phyloP scores from a whole-genome alignment of 176 grass and related monocot genomes.

The Typha latifolia region DNA sequence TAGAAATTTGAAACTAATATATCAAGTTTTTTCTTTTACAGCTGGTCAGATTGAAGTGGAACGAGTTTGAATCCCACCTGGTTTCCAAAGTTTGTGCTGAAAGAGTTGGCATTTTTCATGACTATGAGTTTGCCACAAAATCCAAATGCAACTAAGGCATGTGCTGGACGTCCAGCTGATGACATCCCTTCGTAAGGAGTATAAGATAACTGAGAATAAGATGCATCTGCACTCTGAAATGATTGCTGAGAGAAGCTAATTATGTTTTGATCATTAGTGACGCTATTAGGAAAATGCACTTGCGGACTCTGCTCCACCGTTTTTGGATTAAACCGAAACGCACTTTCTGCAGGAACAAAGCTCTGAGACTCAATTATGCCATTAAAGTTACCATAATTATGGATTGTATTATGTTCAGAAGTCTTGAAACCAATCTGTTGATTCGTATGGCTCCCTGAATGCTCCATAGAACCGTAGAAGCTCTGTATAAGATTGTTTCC shows the following conservation, averaged over 20 bases:
- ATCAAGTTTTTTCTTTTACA: no score
- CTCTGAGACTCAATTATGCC: constrained; percentile 24
- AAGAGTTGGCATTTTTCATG: constrained; percentile 66
- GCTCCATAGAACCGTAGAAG: constrained; percentile 32
- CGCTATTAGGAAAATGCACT: constrained; percentile 46
- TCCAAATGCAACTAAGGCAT: constrained; percentile 81
- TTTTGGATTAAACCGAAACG: constrained; percentile 20
- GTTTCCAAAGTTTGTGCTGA: constrained; percentile 41
- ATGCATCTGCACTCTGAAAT: constrained; percentile 39
- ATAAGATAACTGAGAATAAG: constrained; percentile 48
- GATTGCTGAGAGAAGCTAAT: constrained; percentile 54
- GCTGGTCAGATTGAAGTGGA: background rate
- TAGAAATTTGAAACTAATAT: no score
- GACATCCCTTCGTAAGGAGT: constrained; percentile 46
- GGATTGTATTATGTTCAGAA: constrained; percentile 28
- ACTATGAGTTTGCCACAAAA: constrained; percentile 82
- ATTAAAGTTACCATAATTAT: constrained; percentile 35
- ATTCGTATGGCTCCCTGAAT: constrained; percentile 13
- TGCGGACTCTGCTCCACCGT: constrained; percentile 28
- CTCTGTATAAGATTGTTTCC: constrained; percentile 28
- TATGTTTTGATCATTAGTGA: constrained; percentile 34
- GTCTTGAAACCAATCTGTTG: constrained; percentile 25
- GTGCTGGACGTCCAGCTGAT: constrained; percentile 62
- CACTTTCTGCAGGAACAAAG: constrained; percentile 36
- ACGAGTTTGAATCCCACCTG: constrained; percentile 35